Base-by-base conservation (phyloP, 441 rosid genomes). In the Gossypium schwendimanii region DNA sequence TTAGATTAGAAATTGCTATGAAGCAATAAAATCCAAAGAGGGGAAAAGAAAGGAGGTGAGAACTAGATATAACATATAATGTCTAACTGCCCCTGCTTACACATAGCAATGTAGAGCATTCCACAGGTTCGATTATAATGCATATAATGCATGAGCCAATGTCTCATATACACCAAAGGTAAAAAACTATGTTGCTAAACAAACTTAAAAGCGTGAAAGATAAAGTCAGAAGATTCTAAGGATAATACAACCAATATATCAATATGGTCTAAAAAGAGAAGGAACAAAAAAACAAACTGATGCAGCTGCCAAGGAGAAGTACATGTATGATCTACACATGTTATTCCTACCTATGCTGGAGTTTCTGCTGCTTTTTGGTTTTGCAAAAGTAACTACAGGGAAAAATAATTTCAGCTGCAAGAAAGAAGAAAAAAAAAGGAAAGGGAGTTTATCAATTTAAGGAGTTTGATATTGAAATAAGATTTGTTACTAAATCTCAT, bases 281-380 rank as follows among this genome's bases (percentile, higher is more conserved):
- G 55, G 8, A 33, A 33, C 39, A 33, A 33, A 33, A 33, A 33
- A 33, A 33, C 39, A 33, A 33, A 33, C 8, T 33, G 8, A 33
- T 5, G 39, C 39, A 55, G 36, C 15, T 21, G 59, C 50, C 28
- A 61, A 28, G 10, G 31, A 67, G 2, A 15, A 5, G 33, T 17
- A 23, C 67, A n/a, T 3, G 23, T 26, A 11, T 20, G 41, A 33
- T 23, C 12, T 10, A 54, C 15, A 11, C 26, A 70, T 59, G 81
- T 72, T 11, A 67, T 39, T 72, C 78, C 81, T 85, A 93, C 97
- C 99, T 85, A 95, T 95, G 83, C 98, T 93, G 50, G 99, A 95
- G 86, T 95, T 95, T 58, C 99, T 98, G 84, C 99, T 95, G 83
- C 98, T 93, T 85, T 91, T 93, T 26, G 99, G 98, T 86, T 95